Base-by-base conservation (phyloP, 768 basidiomycete genomes). In the Austroboletus eburneus region DNA sequence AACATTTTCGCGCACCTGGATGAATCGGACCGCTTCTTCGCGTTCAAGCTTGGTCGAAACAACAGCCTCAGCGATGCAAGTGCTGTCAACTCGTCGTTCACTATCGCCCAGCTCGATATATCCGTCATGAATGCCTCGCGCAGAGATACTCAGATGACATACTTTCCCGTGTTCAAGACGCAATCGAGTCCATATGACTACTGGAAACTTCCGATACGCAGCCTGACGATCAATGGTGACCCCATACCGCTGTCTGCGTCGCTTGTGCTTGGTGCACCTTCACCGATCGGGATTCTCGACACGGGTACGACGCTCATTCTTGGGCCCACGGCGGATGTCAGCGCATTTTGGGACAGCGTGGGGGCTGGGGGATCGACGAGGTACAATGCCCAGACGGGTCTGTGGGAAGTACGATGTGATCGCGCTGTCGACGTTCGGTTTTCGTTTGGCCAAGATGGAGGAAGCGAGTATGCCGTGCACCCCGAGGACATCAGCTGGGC, bases 241-340 rank as follows among this genome's bases (percentile, higher is more conserved):
- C 38, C 59, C 0, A 65, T 83, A 29, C 43, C 61, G 1, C 57
- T 81, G 16, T 73, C 78, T 2, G 46, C 57, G 14, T 79, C 81
- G 14, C 71, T 72, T 45, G 65, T 79, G 22, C 58, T 53, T 4
- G 70, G 70, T 17, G 67, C 75, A 20, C 39, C 62, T 12, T 54
- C 65, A 2, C 71, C 74, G 0, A 74, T 84, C 40, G 81, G 76
- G 4, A 75, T 86, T 21, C 70, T 84, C 22, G 84, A 85, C 56
- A 80, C 80, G 21, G 81, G 81, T 4, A 80, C 78, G 21, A 80
- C 78, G 5, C 69, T 80, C 43, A 69, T 81, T 21, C 68, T 80
- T 5, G 79, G 77, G 4, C 81, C 81, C 6, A 61, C 71, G 1
- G 50, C 46, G 16, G 81, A 83, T 46, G 78, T 82, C 33, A 64